phyloP scores from a whole-genome alignment of 495 filamentous ascomycete genomes.

The Lindgomyces ingoldianus region DNA sequence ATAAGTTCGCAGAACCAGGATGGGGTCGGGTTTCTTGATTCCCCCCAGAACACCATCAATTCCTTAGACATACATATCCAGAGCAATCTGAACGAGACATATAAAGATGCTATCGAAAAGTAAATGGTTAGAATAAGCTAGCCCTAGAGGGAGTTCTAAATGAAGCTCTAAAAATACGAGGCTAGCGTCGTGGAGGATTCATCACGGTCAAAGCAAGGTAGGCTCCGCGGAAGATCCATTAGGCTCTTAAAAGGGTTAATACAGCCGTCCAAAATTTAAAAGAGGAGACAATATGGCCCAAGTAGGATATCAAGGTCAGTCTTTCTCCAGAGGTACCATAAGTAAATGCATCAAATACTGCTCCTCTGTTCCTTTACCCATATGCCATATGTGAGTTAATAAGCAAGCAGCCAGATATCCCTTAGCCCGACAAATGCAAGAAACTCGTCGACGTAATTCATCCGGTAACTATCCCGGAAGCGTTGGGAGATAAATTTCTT shows the following conservation, averaged over 20 bases:
- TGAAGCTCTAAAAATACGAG: neutral
- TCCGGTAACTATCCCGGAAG: neutral
- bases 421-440: neutral
- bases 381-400: neutral
- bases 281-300: neutral
- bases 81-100: neutral
- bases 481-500: neutral
- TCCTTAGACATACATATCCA: neutral
- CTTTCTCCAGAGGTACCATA: neutral
- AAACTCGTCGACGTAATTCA: conserved; percentile 10
- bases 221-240: neutral
- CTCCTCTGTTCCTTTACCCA: neutral
- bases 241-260: conserved; percentile 3
- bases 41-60: neutral
- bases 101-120: neutral
- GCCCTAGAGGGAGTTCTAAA: conserved; percentile 1
- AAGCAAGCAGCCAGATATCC: neutral
- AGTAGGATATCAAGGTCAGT: neutral
- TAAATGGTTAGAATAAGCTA: neutral
- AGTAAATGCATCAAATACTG: neutral
- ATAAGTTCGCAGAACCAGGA: neutral
- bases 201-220: neutral
- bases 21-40: neutral
- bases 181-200: neutral
- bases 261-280: neutral